phyloP scores from a whole-genome alignment of 192 early-diverging fungal species.

The Backusella sp. region DNA sequence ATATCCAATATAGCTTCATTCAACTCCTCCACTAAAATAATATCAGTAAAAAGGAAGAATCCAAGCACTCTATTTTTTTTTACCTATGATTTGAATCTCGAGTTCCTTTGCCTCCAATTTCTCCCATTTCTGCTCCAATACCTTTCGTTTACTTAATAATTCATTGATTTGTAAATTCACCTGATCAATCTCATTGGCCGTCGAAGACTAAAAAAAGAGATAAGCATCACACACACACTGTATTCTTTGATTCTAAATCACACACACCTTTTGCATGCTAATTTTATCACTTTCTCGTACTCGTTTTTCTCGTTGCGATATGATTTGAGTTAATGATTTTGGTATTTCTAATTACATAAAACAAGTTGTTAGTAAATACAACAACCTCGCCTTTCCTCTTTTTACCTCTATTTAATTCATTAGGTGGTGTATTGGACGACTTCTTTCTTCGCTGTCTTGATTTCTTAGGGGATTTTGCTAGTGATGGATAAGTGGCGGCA shows the following conservation, averaged over 20 bases:
- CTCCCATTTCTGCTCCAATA: slow-evolving; percentile 40
- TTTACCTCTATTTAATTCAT: slow-evolving; percentile 7
- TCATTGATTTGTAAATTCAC: slow-evolving; percentile 49
- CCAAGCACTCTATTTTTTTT: background rate
- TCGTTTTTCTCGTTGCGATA: slow-evolving; percentile 49
- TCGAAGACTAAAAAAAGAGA: slow-evolving; percentile 32
- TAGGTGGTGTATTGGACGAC: background rate
- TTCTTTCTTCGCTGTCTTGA: slow-evolving; percentile 18
- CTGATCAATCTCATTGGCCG: slow-evolving; percentile 45
- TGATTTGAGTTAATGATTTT: slow-evolving; percentile 40
- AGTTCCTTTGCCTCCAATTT: slow-evolving; percentile 45
- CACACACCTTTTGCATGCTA: slow-evolving; percentile 47
- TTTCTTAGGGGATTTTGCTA: slow-evolving; percentile 3
- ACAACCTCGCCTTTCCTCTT: background rate
- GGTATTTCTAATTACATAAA: background rate
- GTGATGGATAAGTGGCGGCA: slow-evolving; percentile 51
- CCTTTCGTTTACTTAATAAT: slow-evolving; percentile 38
- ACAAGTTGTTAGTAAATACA: background rate
- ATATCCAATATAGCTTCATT: slow-evolving; percentile 42
- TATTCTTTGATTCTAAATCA: background rate
- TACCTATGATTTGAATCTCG: slow-evolving; percentile 15
- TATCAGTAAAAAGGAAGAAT: background rate
- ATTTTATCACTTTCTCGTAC: slow-evolving; percentile 52
- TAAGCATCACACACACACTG: background rate
- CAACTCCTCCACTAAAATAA: slow-evolving; percentile 42